Conservation (phyloP, 2,329 filamentous ascomycete species). For the Paramyrothecium sp. region DNA sequence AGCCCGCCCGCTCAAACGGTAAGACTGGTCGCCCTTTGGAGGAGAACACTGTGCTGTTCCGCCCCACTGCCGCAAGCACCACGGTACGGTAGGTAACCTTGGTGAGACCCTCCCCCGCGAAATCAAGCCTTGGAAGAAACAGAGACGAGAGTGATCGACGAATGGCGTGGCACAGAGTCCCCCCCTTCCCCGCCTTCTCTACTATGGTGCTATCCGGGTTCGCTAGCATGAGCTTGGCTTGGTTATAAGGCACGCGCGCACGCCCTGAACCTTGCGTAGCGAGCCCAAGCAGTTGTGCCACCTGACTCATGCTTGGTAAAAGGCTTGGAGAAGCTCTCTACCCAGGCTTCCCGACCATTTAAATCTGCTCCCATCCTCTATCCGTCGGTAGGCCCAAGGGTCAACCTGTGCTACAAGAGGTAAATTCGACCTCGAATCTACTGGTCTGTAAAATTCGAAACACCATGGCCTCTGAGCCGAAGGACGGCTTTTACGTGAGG, state of each 20-base stretch:
- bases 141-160: neutral
- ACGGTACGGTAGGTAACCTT: too few species aligned
- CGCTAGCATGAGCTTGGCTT: too few species aligned
- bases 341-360: neutral
- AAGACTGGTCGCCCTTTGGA: too few species aligned
- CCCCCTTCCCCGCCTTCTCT: neutral
- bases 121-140: neutral
- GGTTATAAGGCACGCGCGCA: neutral
- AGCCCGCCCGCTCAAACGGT: too few species aligned
- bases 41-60: too few species aligned
- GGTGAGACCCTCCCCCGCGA: neutral
- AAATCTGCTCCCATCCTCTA: neutral
- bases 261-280: neutral
- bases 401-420: neutral
- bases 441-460: neutral
- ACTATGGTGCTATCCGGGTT: too few species aligned
- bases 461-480: neutral
- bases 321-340: neutral
- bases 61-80: too few species aligned
- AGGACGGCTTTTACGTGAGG: neutral
- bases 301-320: neutral
- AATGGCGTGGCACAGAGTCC: neutral
- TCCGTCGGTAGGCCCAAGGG: neutral
- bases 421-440: neutral
- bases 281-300: neutral